These are phyloP conservation scores for Hyaloscypha variabilis DNA, from an alignment of 495 filamentous ascomycete genomes.

Conservation along the genomic window DNA sequence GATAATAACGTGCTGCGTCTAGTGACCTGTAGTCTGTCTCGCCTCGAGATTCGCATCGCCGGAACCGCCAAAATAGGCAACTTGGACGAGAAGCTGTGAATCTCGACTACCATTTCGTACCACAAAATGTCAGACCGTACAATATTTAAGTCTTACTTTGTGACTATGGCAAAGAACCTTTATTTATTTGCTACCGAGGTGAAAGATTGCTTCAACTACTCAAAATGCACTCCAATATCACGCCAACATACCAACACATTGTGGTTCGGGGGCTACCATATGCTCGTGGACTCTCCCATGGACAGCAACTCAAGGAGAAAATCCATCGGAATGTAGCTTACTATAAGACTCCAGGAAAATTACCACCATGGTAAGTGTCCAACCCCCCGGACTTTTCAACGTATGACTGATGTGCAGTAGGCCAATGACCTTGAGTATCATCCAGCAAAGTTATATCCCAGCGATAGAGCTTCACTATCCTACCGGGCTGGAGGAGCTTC, in stretches of 20 bases:
- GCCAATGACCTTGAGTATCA: slow-evolving; percentile 15
- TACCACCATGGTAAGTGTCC: slow-evolving; percentile 29
- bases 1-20: neutral
- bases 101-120: neutral
- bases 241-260: slow-evolving; percentile 32
- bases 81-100: neutral
- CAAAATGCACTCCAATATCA: slow-evolving; percentile 3
- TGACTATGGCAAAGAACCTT: neutral
- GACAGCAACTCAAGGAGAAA: slow-evolving; percentile 30
- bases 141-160: neutral
- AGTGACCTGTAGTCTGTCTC: neutral
- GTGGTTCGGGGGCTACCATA: slow-evolving; percentile 30
- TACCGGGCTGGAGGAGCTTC: slow-evolving; percentile 34
- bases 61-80: neutral
- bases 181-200: neutral
- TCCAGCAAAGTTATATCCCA: slow-evolving; percentile 29
- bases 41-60: neutral
- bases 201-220: slow-evolving; percentile 9
- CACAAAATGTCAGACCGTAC: neutral
- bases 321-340: slow-evolving; percentile 31
- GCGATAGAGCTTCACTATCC: slow-evolving; percentile 30
- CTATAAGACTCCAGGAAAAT: slow-evolving; percentile 33
- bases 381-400: no score
- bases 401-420: slow-evolving; percentile 5
- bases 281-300: slow-evolving; percentile 30